phyloP scores from a whole-genome alignment of 768 basidiomycete species.

The Rhodotorula sphaerocarpa region DNA sequence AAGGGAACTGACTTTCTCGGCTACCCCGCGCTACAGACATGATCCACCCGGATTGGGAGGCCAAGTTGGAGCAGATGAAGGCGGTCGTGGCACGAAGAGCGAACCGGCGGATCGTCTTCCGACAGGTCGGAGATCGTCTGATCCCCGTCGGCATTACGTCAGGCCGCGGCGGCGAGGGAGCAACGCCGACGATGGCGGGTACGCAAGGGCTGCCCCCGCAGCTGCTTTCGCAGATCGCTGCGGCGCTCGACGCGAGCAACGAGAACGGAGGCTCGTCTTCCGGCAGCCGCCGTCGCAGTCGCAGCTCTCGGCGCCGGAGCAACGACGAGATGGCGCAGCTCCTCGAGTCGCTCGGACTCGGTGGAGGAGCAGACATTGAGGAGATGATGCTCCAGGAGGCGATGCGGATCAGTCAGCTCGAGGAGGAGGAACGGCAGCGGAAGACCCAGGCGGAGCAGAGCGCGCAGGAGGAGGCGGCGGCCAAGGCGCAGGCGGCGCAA shows the following conservation, averaged over 20 bases:
- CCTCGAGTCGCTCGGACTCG: slow-evolving; percentile 25
- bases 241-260: slow-evolving; percentile 29
- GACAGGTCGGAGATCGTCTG: slow-evolving; percentile 92
- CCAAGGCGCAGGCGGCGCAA: slow-evolving; percentile 12
- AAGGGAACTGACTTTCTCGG: not conserved
- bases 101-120: slow-evolving; percentile 93
- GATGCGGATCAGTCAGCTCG: slow-evolving; percentile 86
- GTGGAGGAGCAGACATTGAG: slow-evolving; percentile 35
- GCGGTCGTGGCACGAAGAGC: slow-evolving; percentile 94
- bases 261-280: not conserved
- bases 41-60: slow-evolving; percentile 97
- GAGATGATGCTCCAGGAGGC: slow-evolving; percentile 99
- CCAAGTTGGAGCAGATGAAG: slow-evolving; percentile 83
- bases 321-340: slow-evolving; percentile 25
- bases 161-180: slow-evolving; percentile 64
- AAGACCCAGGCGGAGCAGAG: slow-evolving; percentile 45
- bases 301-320: slow-evolving; percentile 1
- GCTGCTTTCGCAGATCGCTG: slow-evolving; percentile 29
- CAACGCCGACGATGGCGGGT: slow-evolving; percentile 38
- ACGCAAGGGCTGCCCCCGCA: slow-evolving; percentile 21
- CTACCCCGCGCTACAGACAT: slow-evolving; percentile 52
- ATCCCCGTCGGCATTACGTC: slow-evolving; percentile 95
- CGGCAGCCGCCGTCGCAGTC: slow-evolving; percentile 2
- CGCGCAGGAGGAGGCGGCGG: slow-evolving; percentile 28
- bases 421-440: slow-evolving; percentile 87